These are phyloP conservation scores for Aspergillus egyptiacus DNA, from an alignment of 495 filamentous ascomycete species.

Conservation along the genomic window DNA sequence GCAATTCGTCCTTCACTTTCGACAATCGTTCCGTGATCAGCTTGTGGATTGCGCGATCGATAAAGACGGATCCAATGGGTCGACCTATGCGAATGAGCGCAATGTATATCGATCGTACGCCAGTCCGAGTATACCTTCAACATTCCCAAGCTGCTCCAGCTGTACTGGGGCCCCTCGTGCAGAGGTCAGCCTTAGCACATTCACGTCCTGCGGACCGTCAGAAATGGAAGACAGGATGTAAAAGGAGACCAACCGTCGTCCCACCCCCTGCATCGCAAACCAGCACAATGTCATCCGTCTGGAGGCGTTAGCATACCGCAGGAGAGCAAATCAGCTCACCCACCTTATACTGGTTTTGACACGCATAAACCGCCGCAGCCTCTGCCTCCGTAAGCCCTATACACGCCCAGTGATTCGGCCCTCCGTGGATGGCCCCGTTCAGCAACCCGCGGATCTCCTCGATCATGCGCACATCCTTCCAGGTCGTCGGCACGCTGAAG, in stretches of 20 bases:
- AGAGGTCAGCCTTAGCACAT: constrained; percentile 30
- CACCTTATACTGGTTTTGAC: constrained; percentile 33
- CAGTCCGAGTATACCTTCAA: constrained; percentile 30
- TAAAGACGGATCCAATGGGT: constrained; percentile 37
- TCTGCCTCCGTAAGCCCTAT: constrained; percentile 67
- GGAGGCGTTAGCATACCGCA: neutral
- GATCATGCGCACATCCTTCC: constrained; percentile 53
- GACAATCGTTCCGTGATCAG: constrained; percentile 22
- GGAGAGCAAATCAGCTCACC: neutral
- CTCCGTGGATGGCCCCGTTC: constrained; percentile 45
- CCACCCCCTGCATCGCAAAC: constrained; percentile 54
- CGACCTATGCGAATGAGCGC: constrained; percentile 17
- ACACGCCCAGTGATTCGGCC: constrained; percentile 38
- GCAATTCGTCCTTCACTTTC: constrained; percentile 20
- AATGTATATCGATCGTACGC: neutral
- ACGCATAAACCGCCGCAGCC: constrained; percentile 56
- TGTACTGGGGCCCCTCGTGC: constrained; percentile 23
- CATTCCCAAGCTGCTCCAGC: constrained; percentile 33
- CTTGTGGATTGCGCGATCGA: constrained; percentile 29
- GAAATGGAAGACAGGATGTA: neutral
- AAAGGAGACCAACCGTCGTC: constrained; percentile 29
- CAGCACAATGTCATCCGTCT: constrained; percentile 42
- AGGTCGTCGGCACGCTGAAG: constrained; percentile 64
- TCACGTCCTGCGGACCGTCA: constrained; percentile 29
- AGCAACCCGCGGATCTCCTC: constrained; percentile 50